Evolutionary conservation across 768 basidiomycete genomes (phyloP).

Genomic region (Gloeopeniophorella convolvens): DNA sequence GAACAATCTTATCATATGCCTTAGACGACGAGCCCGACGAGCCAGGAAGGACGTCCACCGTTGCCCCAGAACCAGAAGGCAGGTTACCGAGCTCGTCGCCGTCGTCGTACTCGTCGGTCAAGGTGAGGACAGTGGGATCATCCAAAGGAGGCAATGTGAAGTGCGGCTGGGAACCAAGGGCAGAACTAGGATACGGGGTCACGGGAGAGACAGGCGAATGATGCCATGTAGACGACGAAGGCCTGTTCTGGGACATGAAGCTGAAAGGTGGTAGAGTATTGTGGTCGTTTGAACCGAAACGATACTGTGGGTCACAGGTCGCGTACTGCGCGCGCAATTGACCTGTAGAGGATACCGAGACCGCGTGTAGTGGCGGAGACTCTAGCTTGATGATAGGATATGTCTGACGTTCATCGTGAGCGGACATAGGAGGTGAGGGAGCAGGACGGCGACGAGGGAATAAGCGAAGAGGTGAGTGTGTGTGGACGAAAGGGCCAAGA

Average conservation of each 20-base stretch:
- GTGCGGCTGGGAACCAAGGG: conserved; percentile 6
- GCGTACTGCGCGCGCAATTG: not conserved
- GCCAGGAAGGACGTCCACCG: conserved; percentile 18
- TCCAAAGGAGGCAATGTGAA: conserved; percentile 10
- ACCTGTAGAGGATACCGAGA: conserved; percentile 2
- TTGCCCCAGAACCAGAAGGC: conserved; percentile 25
- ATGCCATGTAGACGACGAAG: conserved; percentile 19
- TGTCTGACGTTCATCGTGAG: not conserved
- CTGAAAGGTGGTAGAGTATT: conserved; percentile 21
- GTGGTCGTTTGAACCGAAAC: conserved; percentile 25
- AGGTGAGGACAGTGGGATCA: conserved; percentile 33
- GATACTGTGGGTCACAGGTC: conserved; percentile 18
- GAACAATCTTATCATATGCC: conserved; percentile 45
- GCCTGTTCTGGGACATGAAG: conserved; percentile 20
- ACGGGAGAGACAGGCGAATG: not conserved
- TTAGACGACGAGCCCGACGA: conserved; percentile 21
- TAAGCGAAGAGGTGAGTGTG: no score
- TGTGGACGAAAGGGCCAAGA: no score
- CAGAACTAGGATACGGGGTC: conserved; percentile 1
- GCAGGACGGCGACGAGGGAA: not conserved
- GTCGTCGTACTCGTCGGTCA: conserved; percentile 61
- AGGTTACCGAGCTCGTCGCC: conserved; percentile 47
- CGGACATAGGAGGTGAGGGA: conserved; percentile 1
- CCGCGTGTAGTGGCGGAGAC: conserved; percentile 11
- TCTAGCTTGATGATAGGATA: conserved; percentile 17